Percentiles rank a stretch among this genome's conserved stretches.
Evolutionary conservation across 78 protist genomes (phyloP).

Genomic region (Dictyostelium purpureum): DNA sequence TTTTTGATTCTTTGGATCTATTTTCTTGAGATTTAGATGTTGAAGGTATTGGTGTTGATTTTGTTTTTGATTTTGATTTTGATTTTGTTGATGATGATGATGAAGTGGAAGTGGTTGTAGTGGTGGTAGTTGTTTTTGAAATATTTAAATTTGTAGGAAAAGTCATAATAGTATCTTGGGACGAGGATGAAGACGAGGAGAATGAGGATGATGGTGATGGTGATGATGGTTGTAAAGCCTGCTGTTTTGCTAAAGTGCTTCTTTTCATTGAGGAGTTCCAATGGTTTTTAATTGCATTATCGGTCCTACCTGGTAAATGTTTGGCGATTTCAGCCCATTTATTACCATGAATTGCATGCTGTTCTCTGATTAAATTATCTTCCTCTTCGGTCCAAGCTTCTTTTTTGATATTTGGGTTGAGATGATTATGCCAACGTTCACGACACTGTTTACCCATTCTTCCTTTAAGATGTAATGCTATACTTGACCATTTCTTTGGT

Average conservation of each 20-base stretch:
- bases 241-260: not conserved
- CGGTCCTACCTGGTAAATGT: constrained; percentile 93
- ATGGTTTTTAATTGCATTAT: constrained; percentile 95
- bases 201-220: not conserved
- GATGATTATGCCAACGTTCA: constrained; percentile 93
- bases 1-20: not conserved
- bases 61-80: not conserved
- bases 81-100: not conserved
- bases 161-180: too few relatives aligned
- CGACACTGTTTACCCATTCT: constrained; percentile 94
- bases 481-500: constrained; percentile 91
- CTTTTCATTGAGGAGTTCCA: constrained; percentile 94
- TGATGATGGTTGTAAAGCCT: not conserved
- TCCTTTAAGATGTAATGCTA: constrained; percentile 85
- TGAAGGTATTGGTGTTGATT: not conserved
- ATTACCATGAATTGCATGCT: constrained; percentile 87
- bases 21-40: not conserved
- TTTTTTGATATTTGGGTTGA: constrained; percentile 86
- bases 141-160: too few relatives aligned
- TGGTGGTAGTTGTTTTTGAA: not conserved
- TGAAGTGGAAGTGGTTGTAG: not conserved
- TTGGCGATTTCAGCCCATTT: constrained; percentile 94
- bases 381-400: constrained; percentile 91
- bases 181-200: not conserved
- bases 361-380: constrained; percentile 84